Evolutionary conservation across 139 green algal species (phyloP).

Genomic region (Auxenochlorella pyrenoidosa): DNA sequence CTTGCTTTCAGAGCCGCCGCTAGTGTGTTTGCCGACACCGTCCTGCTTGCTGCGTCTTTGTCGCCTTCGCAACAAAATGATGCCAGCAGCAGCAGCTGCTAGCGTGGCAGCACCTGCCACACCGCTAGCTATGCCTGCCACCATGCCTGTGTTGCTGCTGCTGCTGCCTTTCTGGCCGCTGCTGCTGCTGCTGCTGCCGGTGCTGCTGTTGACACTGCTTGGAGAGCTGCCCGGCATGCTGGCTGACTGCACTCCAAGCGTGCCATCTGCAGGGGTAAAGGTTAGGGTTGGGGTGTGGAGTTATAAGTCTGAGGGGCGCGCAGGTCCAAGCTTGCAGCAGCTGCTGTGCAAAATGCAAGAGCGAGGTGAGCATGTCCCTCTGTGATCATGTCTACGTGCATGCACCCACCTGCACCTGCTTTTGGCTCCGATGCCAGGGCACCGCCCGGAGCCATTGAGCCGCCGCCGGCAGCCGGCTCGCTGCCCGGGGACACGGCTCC

Average conservation of each 20-base stretch:
- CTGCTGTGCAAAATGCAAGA: background rate
- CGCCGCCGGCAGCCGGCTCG: too few species aligned
- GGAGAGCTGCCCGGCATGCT: too few species aligned
- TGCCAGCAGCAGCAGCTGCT: background rate
- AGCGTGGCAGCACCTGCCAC: background rate
- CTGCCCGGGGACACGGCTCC: too few species aligned
- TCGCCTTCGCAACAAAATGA: conserved; percentile 17
- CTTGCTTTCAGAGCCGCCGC: background rate
- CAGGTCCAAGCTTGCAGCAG: background rate
- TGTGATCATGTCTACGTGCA: too few species aligned
- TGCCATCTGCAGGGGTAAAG: background rate
- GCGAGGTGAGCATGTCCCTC: too few species aligned
- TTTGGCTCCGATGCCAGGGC: too few species aligned
- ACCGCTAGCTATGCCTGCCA: conserved; percentile 34
- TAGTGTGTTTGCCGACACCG: background rate
- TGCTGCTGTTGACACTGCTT: background rate
- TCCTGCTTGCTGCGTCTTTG: background rate
- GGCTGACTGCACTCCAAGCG: too few species aligned
- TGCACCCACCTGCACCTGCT: too few species aligned
- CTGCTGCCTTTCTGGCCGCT: conserved; percentile 5
- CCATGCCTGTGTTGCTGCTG: conserved; percentile 20
- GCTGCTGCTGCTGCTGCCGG: background rate
- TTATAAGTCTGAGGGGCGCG: too few species aligned
- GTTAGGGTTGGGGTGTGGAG: background rate
- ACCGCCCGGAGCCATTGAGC: too few species aligned